Base-by-base conservation (phyloP, 371 early-diverging fungal species). In the Mortierella sp. region DNA sequence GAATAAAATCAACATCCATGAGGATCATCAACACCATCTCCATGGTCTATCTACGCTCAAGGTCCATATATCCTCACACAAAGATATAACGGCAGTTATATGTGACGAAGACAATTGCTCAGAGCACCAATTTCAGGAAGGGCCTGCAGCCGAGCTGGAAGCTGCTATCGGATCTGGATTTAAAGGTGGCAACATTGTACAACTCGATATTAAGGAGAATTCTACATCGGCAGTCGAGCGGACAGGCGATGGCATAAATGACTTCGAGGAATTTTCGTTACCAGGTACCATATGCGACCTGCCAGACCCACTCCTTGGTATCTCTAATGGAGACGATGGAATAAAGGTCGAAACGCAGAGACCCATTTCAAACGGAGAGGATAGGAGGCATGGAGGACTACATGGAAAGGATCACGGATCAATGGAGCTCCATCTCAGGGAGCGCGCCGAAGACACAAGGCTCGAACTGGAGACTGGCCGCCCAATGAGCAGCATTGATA, bases 181-280 rank as follows among this genome's bases (percentile, higher is more conserved):
- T 22, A 56, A 32, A 6, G 34, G 60, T 0, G 70, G 63, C 3
- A 66, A 74, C 40, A 68, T 80, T 61, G 65, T 80, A 0, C 63
- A 80, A 19, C 54, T 80, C 53, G 81, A 80, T 43, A 74, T 80
- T 62, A 66, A 80, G 28, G 81, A 80, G 65, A 70, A 59, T 17
- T 61, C 64, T n/a, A 70, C 64, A 0, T 43, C 58, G 34, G 34
- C 75, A 17, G 45, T 70, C 6, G 81, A 80, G 29, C 42, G 49
- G 12, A 68, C 51, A 1, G 81, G 81, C 0, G 68, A 72, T 8
- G 70, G 76, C 0, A 70, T 76, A 32, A 70, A 70, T 31, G 71
- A 70, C 35, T 76, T 70, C 45, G 71, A 67, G 26, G 70, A 66
- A 8, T 69, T 59, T 5, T 64, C 70, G 1, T 26, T 43, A n/a